Base-by-base conservation (phyloP, 257 asterid species). In the Hygrophila difformis region DNA sequence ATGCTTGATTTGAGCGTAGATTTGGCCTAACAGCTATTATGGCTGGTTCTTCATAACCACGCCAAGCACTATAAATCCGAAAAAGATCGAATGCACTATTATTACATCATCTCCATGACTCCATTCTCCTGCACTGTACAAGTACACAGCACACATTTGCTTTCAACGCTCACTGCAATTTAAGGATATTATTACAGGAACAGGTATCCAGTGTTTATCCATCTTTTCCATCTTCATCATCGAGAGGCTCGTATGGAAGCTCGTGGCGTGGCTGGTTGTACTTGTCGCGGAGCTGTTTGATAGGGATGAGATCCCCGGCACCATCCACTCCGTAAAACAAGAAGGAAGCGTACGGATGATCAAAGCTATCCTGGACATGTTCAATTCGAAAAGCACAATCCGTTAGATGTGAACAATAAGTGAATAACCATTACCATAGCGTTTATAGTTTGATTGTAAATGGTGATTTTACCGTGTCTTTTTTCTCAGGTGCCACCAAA, bases 251-350 rank as follows among this genome's bases (percentile, higher is more conserved):
- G 42, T 69, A 65, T 0, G 94, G 92, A 47, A 89, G 74, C 46
- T 89, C 94, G 58, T 89, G 93, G 20, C 98, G 82, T 5, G 93
- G 84, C 59, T 66, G 86, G 60, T 57, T 77, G 60, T 79, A 85
- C 71, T 85, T 89, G 55, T 89, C 96, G 23, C 96, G 84, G 45
- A 89, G 84, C 74, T 82, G 93, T 72, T 74, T 85, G 42, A 82
- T 69, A 2, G 98, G 98, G 69, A 85, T 89, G 61, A 81, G 78
- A 70, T 89, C 96, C 55, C 96, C 98, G 6, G 84, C 92, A 38
- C 68, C 74, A 60, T 89, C 96, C 82, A 70, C 60, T 51, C 98
- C 98, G 16, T 65, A 89, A 48, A 85, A 89, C 55, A 89, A 67
- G 67, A 85, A 89, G 2, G 98, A 89, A 21, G 74, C 62, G 37